A percentile compares a stretch with the other conserved stretches of the same genome.
Evolutionary conservation across 2,329 filamentous ascomycete genomes (phyloP).

Genomic region (Cercospora sp.): DNA sequence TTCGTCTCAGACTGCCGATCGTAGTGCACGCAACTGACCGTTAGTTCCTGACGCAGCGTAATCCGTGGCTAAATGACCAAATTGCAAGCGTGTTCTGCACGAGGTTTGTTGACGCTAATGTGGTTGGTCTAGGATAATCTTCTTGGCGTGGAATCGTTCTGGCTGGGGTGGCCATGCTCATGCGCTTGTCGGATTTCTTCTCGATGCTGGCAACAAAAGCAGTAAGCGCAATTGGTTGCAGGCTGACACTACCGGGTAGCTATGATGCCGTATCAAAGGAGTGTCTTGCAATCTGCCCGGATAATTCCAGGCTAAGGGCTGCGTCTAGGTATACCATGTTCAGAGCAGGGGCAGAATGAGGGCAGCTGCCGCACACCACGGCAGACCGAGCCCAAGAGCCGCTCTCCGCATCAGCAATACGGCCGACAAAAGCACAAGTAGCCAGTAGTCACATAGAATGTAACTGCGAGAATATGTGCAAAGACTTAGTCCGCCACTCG

Average conservation of each 20-base stretch:
- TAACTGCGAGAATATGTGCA: background rate
- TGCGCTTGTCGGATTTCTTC: background rate
- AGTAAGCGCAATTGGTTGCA: background rate
- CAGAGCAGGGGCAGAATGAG: background rate
- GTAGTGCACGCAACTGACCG: background rate
- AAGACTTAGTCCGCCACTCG: slow-evolving; percentile 12
- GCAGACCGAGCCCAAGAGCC: background rate
- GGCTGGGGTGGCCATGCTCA: background rate
- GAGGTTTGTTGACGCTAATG: slow-evolving; percentile 5
- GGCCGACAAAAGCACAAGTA: background rate
- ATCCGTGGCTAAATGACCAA: slow-evolving; percentile 11
- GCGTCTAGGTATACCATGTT: background rate
- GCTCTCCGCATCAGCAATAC: background rate
- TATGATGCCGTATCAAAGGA: background rate
- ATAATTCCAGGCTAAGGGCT: background rate
- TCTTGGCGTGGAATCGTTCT: slow-evolving; percentile 4
- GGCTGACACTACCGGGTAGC: background rate
- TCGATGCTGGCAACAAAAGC: slow-evolving; percentile 1
- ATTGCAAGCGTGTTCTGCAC: slow-evolving; percentile 3
- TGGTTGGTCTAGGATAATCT: slow-evolving; percentile 7
- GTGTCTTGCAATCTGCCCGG: background rate
- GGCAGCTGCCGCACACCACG: background rate
- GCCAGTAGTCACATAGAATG: background rate
- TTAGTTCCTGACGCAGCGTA: slow-evolving; percentile 2
- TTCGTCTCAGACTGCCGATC: background rate